A percentile compares a stretch with the other conserved stretches of the same genome.
phyloP scores from a whole-genome alignment of 352 stramenopile genomes.

The Globisporangium carolinianum region DNA sequence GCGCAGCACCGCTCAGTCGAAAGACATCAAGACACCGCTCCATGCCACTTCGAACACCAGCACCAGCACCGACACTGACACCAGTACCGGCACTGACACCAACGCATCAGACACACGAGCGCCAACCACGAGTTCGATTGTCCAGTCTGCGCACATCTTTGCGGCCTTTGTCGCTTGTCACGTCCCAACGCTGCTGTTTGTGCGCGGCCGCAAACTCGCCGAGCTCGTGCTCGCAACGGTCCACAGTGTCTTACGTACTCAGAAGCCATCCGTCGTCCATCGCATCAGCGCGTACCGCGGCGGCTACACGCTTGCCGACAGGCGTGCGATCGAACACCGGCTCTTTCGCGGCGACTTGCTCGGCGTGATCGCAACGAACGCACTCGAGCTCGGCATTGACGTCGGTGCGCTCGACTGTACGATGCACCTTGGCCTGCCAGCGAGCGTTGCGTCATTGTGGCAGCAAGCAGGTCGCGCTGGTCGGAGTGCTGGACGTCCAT shows the following conservation, averaged over 20 bases:
- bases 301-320: constrained; percentile 90
- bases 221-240: constrained; percentile 89
- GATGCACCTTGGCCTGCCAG: constrained; percentile 94
- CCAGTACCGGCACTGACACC: not conserved
- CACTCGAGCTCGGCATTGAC: constrained; percentile 97
- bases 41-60: too few relatives aligned
- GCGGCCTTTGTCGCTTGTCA: constrained; percentile 82
- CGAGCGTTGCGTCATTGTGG: constrained; percentile 90
- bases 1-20: not conserved
- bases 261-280: constrained; percentile 41
- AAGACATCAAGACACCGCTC: too few relatives aligned
- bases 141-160: constrained; percentile 91
- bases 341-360: constrained; percentile 94
- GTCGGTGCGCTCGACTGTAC: constrained; percentile 93
- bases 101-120: too few relatives aligned
- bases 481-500: constrained; percentile 66
- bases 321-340: constrained; percentile 91
- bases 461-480: constrained; percentile 96
- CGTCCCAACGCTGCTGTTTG: constrained; percentile 95
- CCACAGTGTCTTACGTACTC: constrained; percentile 45
- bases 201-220: constrained; percentile 90
- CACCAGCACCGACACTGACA: not conserved
- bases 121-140: constrained; percentile 54
- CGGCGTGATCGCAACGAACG: constrained; percentile 94
- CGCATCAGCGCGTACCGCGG: constrained; percentile 92